Conservation (phyloP, 2,329 filamentous ascomycete genomes). For the Alternaria incomplexa region DNA sequence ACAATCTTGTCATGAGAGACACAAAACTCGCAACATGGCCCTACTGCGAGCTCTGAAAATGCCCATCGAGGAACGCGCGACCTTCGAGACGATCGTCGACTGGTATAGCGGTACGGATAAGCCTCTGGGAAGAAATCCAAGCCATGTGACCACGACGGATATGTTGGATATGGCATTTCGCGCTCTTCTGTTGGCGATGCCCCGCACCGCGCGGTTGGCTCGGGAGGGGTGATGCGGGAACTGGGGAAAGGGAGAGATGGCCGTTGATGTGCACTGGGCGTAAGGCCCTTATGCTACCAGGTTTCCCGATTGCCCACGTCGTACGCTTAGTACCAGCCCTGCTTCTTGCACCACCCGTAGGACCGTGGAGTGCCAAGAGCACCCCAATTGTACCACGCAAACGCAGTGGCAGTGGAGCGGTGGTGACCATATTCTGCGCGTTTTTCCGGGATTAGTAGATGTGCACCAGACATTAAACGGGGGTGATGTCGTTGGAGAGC, state of each 20-base stretch:
- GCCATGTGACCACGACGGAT: constrained; percentile 1
- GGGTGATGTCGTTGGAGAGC: background rate
- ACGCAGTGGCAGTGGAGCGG: constrained; percentile 15
- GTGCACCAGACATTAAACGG: background rate
- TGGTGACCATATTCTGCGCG: constrained; percentile 5
- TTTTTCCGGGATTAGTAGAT: background rate
- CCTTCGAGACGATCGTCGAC: background rate
- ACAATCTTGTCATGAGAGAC: constrained; percentile 9
- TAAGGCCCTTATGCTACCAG: background rate
- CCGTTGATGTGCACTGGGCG: background rate
- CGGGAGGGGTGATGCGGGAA: background rate
- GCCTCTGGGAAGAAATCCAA: constrained; percentile 1
- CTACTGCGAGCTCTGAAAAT: background rate
- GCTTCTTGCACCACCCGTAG: constrained; percentile 5
- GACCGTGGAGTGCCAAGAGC: background rate
- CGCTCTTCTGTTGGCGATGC: background rate
- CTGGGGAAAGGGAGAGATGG: background rate
- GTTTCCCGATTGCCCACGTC: background rate
- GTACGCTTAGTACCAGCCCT: background rate
- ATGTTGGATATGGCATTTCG: constrained; percentile 3
- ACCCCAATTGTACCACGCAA: constrained; percentile 12
- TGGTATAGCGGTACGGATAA: background rate
- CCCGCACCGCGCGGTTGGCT: background rate
- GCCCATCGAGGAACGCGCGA: constrained; percentile 10
- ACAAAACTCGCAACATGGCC: constrained; percentile 19